Evolutionary conservation across 2,329 filamentous ascomycete species (phyloP), one percentile per base, ranked within the genome.

Genomic region (Massarina eburnea): DNA sequence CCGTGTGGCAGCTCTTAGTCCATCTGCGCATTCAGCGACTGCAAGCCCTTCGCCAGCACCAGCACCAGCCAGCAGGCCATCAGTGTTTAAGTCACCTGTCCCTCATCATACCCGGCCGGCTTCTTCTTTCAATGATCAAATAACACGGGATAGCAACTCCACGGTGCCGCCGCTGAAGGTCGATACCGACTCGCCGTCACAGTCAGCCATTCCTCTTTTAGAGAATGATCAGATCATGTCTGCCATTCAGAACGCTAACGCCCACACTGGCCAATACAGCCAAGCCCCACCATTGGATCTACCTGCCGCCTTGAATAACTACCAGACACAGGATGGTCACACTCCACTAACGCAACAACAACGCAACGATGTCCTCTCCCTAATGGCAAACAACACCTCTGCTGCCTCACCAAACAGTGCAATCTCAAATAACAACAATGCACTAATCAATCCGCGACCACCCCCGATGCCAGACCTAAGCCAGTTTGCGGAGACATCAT

Each of bases 401-500:
- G 64, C 70, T 14, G 68, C 70, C 14, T 58, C 65, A 20, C 56
- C 51, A 32, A 58, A 54, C 40, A 52, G 45, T 14, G 29, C 40
- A 8, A 55, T 66, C 0, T 57, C 66, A 10, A 66, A 70, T 9
- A 64, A 66, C 3, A 82, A 83, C 62, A 84, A 82, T 52, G 80
- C 81, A 2, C 71, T 84, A 9, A 73, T 79, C 35, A 79, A 76
- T 14, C 80, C 80, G 3, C 75, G 71, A 10, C 67, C 81, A 0
- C 80, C 80, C 1, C 71, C 76, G 1, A 78, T 81, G 70, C 77
- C 79, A 1, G 73, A 76, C 12, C 73, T 89, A 17, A 77, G 81
- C 40, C 79, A 84, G 30, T 80, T 94, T 51, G 81, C 78, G 36
- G 81, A 81, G 49, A 91, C 86, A 4, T 80, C 86, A 50, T 77